Conservation (phyloP, 2,329 filamentous ascomycete species). For the Stachybotrys elegans region DNA sequence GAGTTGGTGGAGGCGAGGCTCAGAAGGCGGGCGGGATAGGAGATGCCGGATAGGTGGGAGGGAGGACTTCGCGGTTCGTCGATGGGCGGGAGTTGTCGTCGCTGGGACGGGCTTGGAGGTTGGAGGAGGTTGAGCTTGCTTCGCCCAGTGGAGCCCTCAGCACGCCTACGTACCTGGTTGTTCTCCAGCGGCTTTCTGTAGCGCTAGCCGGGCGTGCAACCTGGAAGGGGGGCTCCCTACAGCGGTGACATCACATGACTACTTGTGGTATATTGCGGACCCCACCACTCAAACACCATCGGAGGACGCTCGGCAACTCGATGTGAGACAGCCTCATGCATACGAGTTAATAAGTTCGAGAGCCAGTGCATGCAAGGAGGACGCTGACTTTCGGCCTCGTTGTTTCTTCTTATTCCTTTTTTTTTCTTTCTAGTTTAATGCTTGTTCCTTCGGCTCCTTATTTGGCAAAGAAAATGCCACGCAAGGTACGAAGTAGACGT, state of each 20-base stretch:
- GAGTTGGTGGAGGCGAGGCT: conserved; percentile 7
- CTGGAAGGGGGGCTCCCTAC: conserved; percentile 7
- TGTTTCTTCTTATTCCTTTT: too few species aligned
- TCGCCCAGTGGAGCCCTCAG: conserved; percentile 30
- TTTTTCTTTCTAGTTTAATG: too few species aligned
- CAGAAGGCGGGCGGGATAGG: conserved; percentile 4
- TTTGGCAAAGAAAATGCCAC: too few species aligned
- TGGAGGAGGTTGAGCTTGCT: conserved; percentile 35
- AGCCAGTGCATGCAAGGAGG: too few species aligned
- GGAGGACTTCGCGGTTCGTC: conserved; percentile 9
- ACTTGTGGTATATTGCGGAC: conserved; percentile 3
- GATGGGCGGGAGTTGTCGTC: conserved; percentile 17
- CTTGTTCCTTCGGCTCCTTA: too few species aligned
- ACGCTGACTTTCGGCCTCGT: too few species aligned
- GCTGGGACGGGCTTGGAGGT: conserved; percentile 23
- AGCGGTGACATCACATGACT: conserved; percentile 36
- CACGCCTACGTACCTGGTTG: conserved; percentile 6
- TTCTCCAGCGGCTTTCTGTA: conserved; percentile 2
- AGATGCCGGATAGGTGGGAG: conserved; percentile 12
- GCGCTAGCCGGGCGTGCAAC: too few species aligned
- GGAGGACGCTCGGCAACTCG: too few species aligned
- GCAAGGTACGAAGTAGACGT: too few species aligned
- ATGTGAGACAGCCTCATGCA: too few species aligned
- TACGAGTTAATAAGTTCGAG: too few species aligned
- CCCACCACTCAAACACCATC: too few species aligned